These are phyloP conservation scores for Myotisia sp. DNA, from an alignment of 2,329 filamentous ascomycete species.

Conservation along the genomic window DNA sequence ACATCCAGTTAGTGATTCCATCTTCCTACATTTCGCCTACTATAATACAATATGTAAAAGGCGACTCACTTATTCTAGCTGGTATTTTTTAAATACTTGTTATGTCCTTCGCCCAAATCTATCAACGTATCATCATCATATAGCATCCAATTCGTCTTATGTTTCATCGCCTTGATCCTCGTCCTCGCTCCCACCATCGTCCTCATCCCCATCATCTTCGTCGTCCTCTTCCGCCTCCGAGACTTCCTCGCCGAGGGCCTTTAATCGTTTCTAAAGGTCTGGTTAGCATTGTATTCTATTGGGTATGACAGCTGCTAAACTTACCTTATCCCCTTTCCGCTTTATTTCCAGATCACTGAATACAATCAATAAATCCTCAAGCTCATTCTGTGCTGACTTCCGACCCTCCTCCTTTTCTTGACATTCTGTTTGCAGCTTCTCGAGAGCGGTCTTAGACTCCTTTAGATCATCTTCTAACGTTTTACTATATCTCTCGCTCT, in stretches of 20 bases:
- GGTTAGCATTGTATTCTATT: conserved; percentile 9
- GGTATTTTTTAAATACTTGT: too few species aligned
- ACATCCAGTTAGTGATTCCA: too few species aligned
- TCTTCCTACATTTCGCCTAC: too few species aligned
- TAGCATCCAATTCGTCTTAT: too few species aligned
- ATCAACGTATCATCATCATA: too few species aligned
- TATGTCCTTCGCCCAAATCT: too few species aligned
- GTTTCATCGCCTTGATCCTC: conserved; percentile 15
- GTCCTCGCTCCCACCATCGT: conserved; percentile 37
- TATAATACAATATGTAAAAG: too few species aligned
- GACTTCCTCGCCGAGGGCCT: conserved; percentile 53
- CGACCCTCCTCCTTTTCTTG: conserved; percentile 47
- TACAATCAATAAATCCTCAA: conserved; percentile 69
- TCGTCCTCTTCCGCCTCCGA: conserved; percentile 63
- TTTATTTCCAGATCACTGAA: conserved; percentile 72
- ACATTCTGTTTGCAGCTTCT: conserved; percentile 21
- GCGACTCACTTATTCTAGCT: too few species aligned
- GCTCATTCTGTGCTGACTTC: conserved; percentile 52
- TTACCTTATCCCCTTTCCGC: conserved; percentile 57
- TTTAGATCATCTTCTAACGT: conserved; percentile 15
- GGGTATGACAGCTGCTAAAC: conserved; percentile 14
- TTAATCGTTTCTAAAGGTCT: conserved; percentile 44
- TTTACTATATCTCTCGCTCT: conserved; percentile 18
- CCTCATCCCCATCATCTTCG: conserved; percentile 42
- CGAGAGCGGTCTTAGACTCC: conserved; percentile 17